Percentiles rank a stretch among this genome's conserved stretches.
These are phyloP conservation scores for Amauroascus niger DNA, from an alignment of 2,329 filamentous ascomycete genomes.

Conservation along the genomic window DNA sequence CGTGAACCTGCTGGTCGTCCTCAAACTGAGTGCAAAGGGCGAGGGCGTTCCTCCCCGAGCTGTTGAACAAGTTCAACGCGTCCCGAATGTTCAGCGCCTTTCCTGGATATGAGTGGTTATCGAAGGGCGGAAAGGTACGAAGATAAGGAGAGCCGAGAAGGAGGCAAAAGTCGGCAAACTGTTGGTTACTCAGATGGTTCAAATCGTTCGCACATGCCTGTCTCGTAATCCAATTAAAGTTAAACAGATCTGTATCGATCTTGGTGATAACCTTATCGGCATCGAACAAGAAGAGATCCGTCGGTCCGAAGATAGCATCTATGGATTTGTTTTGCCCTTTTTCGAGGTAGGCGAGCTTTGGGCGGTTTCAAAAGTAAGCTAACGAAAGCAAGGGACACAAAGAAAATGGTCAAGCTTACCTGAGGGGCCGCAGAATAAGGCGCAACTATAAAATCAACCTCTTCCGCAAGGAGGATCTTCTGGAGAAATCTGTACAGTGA, in stretches of 20 bases:
- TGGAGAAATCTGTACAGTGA: constrained; percentile 70
- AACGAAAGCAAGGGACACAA: neutral
- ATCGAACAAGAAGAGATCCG: constrained; percentile 77
- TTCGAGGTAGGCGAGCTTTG: constrained; percentile 62
- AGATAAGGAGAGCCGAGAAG: constrained; percentile 76
- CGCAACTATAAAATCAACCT: constrained; percentile 67
- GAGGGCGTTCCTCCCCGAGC: constrained; percentile 56
- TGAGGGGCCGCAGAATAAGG: constrained; percentile 83
- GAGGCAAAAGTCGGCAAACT: constrained; percentile 74
- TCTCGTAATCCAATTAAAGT: constrained; percentile 56
- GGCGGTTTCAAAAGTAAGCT: constrained; percentile 10
- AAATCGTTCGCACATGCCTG: constrained; percentile 61
- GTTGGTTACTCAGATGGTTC: constrained; percentile 53
- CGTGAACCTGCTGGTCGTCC: constrained; percentile 63
- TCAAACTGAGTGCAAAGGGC: constrained; percentile 66
- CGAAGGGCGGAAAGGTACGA: constrained; percentile 66
- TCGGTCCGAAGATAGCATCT: constrained; percentile 70
- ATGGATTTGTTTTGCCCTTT: constrained; percentile 57
- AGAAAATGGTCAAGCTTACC: constrained; percentile 43
- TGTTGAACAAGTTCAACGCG: constrained; percentile 66
- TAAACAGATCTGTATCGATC: constrained; percentile 48
- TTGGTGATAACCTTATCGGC: constrained; percentile 62
- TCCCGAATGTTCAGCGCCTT: constrained; percentile 57
- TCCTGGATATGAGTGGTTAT: constrained; percentile 49
- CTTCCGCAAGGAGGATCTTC: constrained; percentile 57